Percentiles rank a stretch among this genome's conserved stretches.
Evolutionary conservation across 106 monocot genomes (phyloP).

Genomic region (Chionographis japonica): DNA sequence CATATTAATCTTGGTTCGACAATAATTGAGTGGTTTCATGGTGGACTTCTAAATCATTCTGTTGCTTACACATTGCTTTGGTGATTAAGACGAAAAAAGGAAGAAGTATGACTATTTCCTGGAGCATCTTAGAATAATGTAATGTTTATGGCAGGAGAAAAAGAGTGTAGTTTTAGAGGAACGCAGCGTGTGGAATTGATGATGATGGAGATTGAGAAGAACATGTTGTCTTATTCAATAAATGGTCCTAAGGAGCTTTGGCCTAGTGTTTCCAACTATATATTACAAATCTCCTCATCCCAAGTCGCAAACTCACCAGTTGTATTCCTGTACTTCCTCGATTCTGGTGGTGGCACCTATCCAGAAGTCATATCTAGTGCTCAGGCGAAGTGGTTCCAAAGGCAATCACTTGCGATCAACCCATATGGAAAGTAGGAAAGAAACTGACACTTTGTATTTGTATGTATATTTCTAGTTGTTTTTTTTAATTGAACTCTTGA

Average conservation of each 20-base stretch:
- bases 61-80: neutral
- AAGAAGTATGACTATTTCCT: neutral
- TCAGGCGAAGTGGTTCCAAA: slow-evolving; percentile 67
- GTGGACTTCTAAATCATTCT: too few relatives aligned
- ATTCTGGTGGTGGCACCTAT: slow-evolving; percentile 91
- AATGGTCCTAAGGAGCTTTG: slow-evolving; percentile 65
- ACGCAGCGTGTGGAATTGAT: slow-evolving; percentile 55
- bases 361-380: slow-evolving; percentile 83
- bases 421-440: slow-evolving; percentile 46
- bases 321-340: slow-evolving; percentile 71
- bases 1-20: too few relatives aligned
- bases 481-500: neutral
- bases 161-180: slow-evolving; percentile 60
- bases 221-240: slow-evolving; percentile 47
- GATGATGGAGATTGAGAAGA: slow-evolving; percentile 36
- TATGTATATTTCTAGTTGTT: neutral
- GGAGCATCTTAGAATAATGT: neutral
- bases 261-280: slow-evolving; percentile 82
- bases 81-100: neutral
- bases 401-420: slow-evolving; percentile 46
- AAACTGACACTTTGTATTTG: neutral
- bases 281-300: slow-evolving; percentile 58
- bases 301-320: slow-evolving; percentile 22
- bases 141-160: slow-evolving; percentile 21
- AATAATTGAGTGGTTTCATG: too few relatives aligned